Conservation (phyloP, 805 yeast genomes). For the Komagataella pastoris region DNA sequence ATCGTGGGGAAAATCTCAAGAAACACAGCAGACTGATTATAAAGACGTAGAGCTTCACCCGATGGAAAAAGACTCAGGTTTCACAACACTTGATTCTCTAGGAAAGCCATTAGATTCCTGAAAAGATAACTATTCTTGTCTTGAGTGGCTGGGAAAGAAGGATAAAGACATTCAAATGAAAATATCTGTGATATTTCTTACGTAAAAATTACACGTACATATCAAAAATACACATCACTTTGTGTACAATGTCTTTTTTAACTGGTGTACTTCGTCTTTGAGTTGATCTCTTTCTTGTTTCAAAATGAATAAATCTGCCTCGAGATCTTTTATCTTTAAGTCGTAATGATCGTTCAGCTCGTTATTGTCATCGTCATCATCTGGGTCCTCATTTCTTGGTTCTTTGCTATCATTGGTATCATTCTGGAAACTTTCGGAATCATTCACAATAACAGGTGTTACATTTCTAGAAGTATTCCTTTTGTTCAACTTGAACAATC, state of each 20-base stretch:
- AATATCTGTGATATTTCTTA: not conserved
- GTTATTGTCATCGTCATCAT: slow-evolving; percentile 7
- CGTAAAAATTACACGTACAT: not conserved
- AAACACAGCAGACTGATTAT: not conserved
- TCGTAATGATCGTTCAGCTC: slow-evolving; percentile 43
- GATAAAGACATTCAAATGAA: not conserved
- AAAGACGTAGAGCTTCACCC: not conserved
- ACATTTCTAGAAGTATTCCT: slow-evolving; percentile 16
- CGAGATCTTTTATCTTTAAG: slow-evolving; percentile 66
- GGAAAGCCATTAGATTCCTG: not conserved
- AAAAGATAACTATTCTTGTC: too few relatives aligned
- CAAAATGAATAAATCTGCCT: slow-evolving; percentile 71
- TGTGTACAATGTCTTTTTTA: slow-evolving; percentile 40
- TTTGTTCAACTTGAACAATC: slow-evolving; percentile 27
- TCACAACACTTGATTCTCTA: not conserved
- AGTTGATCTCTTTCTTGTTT: slow-evolving; percentile 77
- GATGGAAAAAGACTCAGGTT: not conserved
- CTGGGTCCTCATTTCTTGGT: slow-evolving; percentile 11
- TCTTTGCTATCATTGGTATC: slow-evolving; percentile 4
- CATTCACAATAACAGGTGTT: slow-evolving; percentile 8
- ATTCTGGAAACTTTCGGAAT: not conserved
- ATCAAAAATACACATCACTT: not conserved
- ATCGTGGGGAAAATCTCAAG: not conserved
- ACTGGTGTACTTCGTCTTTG: slow-evolving; percentile 40
- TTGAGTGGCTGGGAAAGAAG: not conserved